Percentiles rank a stretch among this genome's conserved stretches.
Evolutionary conservation across 305 asterid species (phyloP).

Genomic region (Fraxinus sp.): DNA sequence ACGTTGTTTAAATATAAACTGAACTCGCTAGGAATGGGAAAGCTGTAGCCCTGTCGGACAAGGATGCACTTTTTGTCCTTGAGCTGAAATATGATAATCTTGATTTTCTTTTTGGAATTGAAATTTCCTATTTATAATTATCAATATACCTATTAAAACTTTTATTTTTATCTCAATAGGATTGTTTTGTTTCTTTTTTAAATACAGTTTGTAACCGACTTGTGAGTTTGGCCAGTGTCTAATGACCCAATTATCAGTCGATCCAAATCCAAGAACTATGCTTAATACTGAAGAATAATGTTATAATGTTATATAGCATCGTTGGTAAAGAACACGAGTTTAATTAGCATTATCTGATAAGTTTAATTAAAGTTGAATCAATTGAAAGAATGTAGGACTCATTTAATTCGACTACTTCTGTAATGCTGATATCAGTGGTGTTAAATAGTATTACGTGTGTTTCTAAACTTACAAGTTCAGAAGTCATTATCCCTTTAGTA

Average conservation of each 20-base stretch:
- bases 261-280: not conserved
- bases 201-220: not conserved
- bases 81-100: not conserved
- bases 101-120: not conserved
- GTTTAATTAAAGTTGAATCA: not conserved
- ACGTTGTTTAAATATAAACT: not conserved
- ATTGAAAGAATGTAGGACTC: not conserved
- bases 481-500: not conserved
- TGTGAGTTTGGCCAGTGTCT: not conserved
- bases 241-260: not conserved
- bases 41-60: not conserved
- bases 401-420: not conserved
- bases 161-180: not conserved
- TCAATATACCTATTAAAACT: not conserved
- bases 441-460: not conserved
- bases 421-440: not conserved
- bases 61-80: not conserved
- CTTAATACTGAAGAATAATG: not conserved
- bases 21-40: not conserved
- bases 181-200: not conserved
- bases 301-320: not conserved
- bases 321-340: not conserved
- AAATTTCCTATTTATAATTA: not conserved
- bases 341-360: not conserved
- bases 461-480: not conserved